Evolutionary conservation across 1,139 yeast species (phyloP).

Genomic region (Kodamaea alishanica): DNA sequence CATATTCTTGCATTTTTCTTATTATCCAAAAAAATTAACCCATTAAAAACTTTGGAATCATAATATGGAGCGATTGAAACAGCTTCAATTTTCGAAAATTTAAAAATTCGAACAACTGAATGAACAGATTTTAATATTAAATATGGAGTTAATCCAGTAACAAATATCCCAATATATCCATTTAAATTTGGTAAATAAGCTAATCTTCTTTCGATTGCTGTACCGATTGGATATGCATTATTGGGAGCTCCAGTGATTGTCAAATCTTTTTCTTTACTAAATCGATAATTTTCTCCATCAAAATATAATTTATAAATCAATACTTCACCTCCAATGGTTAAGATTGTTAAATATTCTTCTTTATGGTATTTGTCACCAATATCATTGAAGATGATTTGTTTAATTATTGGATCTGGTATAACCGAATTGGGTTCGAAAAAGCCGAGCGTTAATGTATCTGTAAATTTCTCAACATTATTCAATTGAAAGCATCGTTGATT

Average conservation of each 20-base stretch:
- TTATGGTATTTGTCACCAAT: conserved; percentile 58
- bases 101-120: conserved; percentile 64
- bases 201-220: conserved; percentile 64
- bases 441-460: conserved; percentile 50
- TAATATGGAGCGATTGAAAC: conserved; percentile 58
- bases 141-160: conserved; percentile 75
- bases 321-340: conserved; percentile 80
- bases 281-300: conserved; percentile 48
- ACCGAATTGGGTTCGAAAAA: conserved; percentile 57
- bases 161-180: conserved; percentile 59
- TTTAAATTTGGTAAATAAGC: conserved; percentile 57
- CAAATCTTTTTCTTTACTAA: conserved; percentile 47
- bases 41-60: conserved; percentile 39
- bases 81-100: conserved; percentile 61
- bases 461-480: conserved; percentile 54
- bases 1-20: conserved; percentile 71
- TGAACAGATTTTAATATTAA: conserved; percentile 61
- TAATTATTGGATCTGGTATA: conserved; percentile 71
- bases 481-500: conserved; percentile 65
- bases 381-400: conserved; percentile 62
- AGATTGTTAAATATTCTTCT: conserved; percentile 60
- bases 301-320: conserved; percentile 58
- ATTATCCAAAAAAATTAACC: conserved; percentile 71
- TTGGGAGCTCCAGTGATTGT: conserved; percentile 70
- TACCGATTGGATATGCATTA: conserved; percentile 67